phyloP scores from a whole-genome alignment of 192 early-diverging fungal genomes.

The Pilaira anomala region DNA sequence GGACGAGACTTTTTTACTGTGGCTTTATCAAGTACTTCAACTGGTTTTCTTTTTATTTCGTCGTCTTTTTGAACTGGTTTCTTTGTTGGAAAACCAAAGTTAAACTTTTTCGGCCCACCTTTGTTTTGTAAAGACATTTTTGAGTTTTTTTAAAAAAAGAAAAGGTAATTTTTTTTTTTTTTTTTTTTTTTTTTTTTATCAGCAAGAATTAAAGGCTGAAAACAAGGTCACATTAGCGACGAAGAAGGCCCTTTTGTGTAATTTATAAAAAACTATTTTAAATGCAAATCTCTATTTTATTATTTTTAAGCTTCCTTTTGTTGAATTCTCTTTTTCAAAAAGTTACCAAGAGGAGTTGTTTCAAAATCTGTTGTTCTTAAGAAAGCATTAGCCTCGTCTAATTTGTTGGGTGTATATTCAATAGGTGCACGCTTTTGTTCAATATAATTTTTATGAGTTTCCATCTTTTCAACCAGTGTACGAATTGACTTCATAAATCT shows the following conservation, averaged over 20 bases:
- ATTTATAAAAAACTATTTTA: no score
- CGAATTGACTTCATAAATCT: conserved; percentile 77
- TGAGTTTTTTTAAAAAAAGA: no score
- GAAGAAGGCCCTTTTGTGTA: no score
- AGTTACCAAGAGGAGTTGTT: conserved; percentile 30
- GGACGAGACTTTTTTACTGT: background rate
- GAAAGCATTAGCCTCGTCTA: conserved; percentile 37
- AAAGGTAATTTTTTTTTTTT: no score
- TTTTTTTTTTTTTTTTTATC: no score
- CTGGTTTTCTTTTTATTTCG: background rate
- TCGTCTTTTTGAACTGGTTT: conserved; percentile 2
- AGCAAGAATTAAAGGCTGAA: no score
- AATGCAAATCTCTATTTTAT: background rate
- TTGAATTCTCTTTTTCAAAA: conserved; percentile 30
- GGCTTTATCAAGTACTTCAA: background rate
- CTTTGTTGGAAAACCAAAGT: conserved; percentile 24
- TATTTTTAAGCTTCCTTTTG: background rate
- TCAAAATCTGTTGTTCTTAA: conserved; percentile 29
- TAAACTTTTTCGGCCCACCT: conserved; percentile 22
- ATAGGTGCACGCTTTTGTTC: conserved; percentile 66
- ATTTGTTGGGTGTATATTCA: conserved; percentile 60
- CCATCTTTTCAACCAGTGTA: conserved; percentile 79
- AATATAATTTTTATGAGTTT: conserved; percentile 77
- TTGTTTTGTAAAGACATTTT: no score
- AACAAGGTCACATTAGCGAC: no score